A percentile compares a stretch with the other conserved stretches of the same genome.
Evolutionary conservation across 1,139 yeast species (phyloP).

Genomic region (Hanseniaspora sp.): DNA sequence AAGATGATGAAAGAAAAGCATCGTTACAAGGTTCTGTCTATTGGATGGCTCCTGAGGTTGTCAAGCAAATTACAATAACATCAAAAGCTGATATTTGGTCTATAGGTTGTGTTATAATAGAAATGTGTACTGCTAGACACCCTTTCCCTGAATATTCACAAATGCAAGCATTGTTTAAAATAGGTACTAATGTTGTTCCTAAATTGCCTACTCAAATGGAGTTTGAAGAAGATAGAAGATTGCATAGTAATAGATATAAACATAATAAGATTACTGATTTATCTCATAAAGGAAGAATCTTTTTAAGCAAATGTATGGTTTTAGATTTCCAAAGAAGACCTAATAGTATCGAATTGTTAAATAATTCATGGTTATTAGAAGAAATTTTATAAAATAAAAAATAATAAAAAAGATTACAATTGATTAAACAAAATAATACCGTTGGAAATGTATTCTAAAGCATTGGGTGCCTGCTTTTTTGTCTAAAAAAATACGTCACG

Average conservation of each 20-base stretch:
- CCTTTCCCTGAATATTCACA: constrained; percentile 90
- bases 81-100: constrained; percentile 94
- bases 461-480: no score
- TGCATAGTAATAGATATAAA: constrained; percentile 8
- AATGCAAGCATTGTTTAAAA: constrained; percentile 90
- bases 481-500: neutral
- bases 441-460: neutral
- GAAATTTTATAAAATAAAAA: constrained; percentile 12
- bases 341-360: constrained; percentile 55
- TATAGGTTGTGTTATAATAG: constrained; percentile 79
- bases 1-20: constrained; percentile 42
- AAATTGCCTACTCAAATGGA: constrained; percentile 71
- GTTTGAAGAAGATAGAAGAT: constrained; percentile 37
- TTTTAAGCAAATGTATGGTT: constrained; percentile 58
- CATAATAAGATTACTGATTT: constrained; percentile 12
- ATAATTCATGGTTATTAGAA: constrained; percentile 38
- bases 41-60: constrained; percentile 99
- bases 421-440: neutral
- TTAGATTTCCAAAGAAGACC: constrained; percentile 65
- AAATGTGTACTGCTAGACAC: constrained; percentile 90
- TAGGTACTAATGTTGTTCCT: constrained; percentile 74
- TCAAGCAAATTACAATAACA: constrained; percentile 79
- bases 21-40: constrained; percentile 88
- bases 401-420: neutral
- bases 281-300: constrained; percentile 34